phyloP scores from a whole-genome alignment of 768 basidiomycete genomes.

The Boletus eberwhitei region DNA sequence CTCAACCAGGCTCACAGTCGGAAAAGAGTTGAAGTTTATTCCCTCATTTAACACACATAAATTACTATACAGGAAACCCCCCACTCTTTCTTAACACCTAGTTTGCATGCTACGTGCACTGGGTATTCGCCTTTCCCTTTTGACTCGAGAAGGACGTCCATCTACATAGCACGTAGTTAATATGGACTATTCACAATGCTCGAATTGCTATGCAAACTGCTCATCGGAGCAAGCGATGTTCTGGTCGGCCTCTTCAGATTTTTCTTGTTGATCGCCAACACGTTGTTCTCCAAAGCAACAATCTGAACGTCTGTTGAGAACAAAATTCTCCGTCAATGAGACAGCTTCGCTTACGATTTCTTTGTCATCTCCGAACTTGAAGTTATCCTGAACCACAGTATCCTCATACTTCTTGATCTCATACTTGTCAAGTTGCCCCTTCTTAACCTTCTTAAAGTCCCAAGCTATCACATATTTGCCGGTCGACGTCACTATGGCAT shows the following conservation, averaged over 20 bases:
- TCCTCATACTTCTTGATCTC: conserved; percentile 97
- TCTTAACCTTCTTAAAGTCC: conserved; percentile 97
- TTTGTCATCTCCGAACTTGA: conserved; percentile 96
- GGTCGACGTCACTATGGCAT: conserved; percentile 92
- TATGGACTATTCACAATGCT: conserved; percentile 69
- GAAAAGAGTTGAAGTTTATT: conserved; percentile 21
- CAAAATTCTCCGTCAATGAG: not conserved
- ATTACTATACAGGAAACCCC: conserved; percentile 1
- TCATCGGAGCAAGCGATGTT: conserved; percentile 56
- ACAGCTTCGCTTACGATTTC: conserved; percentile 69
- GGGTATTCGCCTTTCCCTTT: conserved; percentile 16
- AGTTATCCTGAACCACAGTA: conserved; percentile 93
- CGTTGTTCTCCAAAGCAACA: conserved; percentile 92
- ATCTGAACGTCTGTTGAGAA: conserved; percentile 52
- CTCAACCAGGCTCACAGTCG: not conserved
- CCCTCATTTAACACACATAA: conserved; percentile 19
- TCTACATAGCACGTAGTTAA: conserved; percentile 25
- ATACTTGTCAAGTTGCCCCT: conserved; percentile 86
- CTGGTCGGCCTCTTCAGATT: conserved; percentile 80
- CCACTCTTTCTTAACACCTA: not conserved
- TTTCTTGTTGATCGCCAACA: conserved; percentile 93
- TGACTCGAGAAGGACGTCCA: not conserved
- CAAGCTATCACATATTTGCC: conserved; percentile 92
- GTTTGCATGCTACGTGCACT: not conserved
- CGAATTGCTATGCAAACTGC: conserved; percentile 47